Percentiles rank a stretch among this genome's conserved stretches.
phyloP scores from a whole-genome alignment of 306 rosid genomes.

The Alnus rubra region DNA sequence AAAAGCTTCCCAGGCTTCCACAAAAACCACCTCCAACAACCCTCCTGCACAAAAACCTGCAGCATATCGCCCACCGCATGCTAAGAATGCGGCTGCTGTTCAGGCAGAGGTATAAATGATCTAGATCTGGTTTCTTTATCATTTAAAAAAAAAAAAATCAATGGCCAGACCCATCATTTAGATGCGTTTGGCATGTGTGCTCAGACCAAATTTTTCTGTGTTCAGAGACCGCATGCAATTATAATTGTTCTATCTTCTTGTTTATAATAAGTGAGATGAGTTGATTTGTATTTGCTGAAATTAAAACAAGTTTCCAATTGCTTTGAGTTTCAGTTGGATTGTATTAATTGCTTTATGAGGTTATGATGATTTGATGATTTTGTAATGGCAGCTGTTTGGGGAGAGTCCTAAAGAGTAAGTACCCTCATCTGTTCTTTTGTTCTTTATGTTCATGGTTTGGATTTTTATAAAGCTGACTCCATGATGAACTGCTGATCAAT shows the following conservation, averaged over 20 bases:
- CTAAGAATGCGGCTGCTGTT: slow-evolving; percentile 72
- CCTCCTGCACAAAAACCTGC: slow-evolving; percentile 73
- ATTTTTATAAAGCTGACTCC: slow-evolving; percentile 18
- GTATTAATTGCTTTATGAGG: slow-evolving; percentile 3
- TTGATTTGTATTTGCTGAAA: background rate
- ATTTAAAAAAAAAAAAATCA: background rate
- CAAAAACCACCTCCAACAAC: slow-evolving; percentile 44
- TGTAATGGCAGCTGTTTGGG: slow-evolving; percentile 73
- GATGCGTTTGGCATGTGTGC: background rate
- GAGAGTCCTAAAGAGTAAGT: slow-evolving; percentile 69
- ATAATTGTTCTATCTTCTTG: background rate
- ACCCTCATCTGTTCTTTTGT: slow-evolving; percentile 1
- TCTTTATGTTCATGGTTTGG: background rate
- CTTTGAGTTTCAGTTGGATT: background rate
- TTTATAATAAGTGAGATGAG: background rate
- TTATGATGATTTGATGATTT: slow-evolving; percentile 34
- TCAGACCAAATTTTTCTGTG: background rate
- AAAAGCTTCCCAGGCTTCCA: slow-evolving; percentile 47
- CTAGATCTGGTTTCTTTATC: slow-evolving; percentile 2
- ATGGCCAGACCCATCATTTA: background rate
- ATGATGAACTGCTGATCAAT: slow-evolving; percentile 15
- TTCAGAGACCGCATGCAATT: background rate
- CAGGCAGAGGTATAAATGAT: slow-evolving; percentile 74
- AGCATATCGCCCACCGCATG: slow-evolving; percentile 94
- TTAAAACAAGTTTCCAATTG: background rate